Conservation (phyloP, 108 stramenopile species). For the Mediolabrus comicus region DNA sequence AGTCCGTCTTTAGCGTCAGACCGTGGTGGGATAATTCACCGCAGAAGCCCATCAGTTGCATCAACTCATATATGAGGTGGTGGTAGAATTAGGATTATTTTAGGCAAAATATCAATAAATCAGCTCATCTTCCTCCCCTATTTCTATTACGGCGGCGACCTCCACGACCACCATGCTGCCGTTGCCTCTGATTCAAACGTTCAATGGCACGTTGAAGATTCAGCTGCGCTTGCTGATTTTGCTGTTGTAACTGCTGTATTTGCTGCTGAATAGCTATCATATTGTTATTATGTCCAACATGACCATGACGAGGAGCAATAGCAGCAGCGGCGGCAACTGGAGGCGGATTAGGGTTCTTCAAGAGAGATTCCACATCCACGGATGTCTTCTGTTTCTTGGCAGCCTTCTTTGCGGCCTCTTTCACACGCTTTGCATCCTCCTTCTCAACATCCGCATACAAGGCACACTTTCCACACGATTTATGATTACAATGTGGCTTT, state of each 20-base stretch:
- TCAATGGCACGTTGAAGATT: background rate
- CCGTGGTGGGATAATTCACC: background rate
- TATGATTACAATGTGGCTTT: conserved; percentile 75
- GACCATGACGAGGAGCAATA: background rate
- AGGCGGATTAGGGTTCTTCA: conserved; percentile 23
- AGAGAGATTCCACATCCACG: conserved; percentile 29
- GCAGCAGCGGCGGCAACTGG: background rate
- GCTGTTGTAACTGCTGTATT: background rate
- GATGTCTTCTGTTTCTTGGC: conserved; percentile 41
- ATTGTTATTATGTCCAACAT: background rate
- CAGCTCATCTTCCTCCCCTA: background rate
- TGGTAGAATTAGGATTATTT: too few species aligned
- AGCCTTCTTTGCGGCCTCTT: conserved; percentile 76
- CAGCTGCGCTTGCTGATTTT: background rate
- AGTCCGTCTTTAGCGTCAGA: background rate
- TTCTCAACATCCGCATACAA: conserved; percentile 69
- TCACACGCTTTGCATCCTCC: conserved; percentile 65
- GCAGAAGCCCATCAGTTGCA: background rate
- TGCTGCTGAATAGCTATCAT: background rate
- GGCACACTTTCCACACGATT: conserved; percentile 63
- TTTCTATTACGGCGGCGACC: background rate
- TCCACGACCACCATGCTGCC: background rate
- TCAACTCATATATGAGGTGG: too few species aligned
- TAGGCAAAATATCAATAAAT: too few species aligned
- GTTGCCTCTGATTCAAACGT: background rate